These are phyloP conservation scores for Helicostylum pulchrum DNA, from an alignment of 192 early-diverging fungal genomes.

Conservation along the genomic window DNA sequence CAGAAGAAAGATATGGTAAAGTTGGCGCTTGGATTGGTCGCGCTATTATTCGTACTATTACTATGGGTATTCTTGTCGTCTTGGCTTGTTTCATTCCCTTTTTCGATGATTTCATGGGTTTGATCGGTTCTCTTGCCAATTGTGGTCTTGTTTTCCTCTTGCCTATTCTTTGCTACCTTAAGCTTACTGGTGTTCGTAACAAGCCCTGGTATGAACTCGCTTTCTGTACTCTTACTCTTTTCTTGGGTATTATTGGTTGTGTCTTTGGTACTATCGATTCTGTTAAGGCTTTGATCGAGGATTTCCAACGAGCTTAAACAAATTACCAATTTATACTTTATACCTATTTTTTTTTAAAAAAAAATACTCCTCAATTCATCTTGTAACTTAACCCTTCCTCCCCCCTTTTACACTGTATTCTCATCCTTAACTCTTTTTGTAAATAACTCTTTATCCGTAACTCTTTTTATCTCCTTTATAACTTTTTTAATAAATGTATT, in stretches of 20 bases:
- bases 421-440: too few relatives aligned
- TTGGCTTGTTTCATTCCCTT: conserved; percentile 71
- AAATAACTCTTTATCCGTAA: too few relatives aligned
- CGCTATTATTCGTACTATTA: conserved; percentile 49
- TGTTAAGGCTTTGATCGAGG: conserved; percentile 50
- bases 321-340: too few relatives aligned
- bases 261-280: conserved; percentile 69
- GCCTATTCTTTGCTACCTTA: conserved; percentile 75
- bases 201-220: conserved; percentile 45
- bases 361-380: too few relatives aligned
- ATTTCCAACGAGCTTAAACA: conserved; percentile 20
- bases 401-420: too few relatives aligned
- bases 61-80: conserved; percentile 55
- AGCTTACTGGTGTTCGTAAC: conserved; percentile 58
- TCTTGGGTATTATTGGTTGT: conserved; percentile 58
- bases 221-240: conserved; percentile 52
- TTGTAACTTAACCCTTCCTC: too few relatives aligned
- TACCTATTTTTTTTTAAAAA: too few relatives aligned
- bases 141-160: conserved; percentile 81
- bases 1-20: conserved; percentile 47
- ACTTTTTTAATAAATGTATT: too few relatives aligned
- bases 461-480: too few relatives aligned
- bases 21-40: conserved; percentile 57
- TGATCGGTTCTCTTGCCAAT: conserved; percentile 77
- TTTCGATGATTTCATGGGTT: conserved; percentile 76